Conservation (phyloP, 768 basidiomycete genomes). For the Tephrocybe sp. region DNA sequence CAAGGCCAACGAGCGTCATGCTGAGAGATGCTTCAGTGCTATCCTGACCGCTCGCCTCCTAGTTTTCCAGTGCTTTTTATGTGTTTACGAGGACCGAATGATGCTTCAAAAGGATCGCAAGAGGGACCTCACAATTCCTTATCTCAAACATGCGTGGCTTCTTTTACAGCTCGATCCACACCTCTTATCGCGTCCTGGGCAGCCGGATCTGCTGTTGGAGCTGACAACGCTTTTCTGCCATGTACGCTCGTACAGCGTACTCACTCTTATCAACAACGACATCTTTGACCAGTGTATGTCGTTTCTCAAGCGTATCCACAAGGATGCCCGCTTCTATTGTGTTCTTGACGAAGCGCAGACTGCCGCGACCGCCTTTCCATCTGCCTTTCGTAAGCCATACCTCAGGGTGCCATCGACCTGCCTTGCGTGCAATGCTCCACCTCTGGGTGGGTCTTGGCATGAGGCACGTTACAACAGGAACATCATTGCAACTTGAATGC, state of each 20-base stretch:
- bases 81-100: neutral
- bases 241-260: no score
- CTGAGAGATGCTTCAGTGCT: neutral
- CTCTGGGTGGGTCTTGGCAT: neutral
- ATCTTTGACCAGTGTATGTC: neutral
- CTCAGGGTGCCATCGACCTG: neutral
- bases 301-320: neutral
- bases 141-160: neutral
- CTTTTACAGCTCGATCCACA: neutral
- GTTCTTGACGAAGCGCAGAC: constrained; percentile 2
- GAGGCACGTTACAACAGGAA: neutral
- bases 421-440: neutral
- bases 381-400: neutral
- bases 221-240: neutral
- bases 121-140: neutral
- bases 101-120: neutral
- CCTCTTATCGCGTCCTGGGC: neutral
- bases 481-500: neutral
- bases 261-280: neutral
- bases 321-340: neutral
- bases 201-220: neutral
- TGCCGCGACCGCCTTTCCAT: neutral
- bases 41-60: neutral
- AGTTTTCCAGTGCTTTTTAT: neutral
- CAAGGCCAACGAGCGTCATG: neutral